Evolutionary conservation across 1,284 basidiomycete species (phyloP).

Genomic region (Puccinia novopanici): DNA sequence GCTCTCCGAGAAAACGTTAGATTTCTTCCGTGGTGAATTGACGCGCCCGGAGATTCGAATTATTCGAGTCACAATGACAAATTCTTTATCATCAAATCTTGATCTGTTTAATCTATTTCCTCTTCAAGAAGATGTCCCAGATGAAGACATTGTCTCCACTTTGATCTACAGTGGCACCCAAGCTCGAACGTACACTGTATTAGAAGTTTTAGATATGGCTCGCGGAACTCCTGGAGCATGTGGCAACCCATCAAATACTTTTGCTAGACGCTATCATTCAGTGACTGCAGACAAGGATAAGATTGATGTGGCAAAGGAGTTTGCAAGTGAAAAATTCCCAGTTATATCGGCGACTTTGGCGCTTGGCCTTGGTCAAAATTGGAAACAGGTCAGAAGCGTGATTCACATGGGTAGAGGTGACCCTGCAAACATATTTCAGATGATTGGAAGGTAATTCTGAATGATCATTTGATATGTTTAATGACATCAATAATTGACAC

Average conservation of each 20-base stretch:
- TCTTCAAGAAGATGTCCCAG: background rate
- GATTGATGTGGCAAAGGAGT: background rate
- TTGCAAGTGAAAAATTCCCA: background rate
- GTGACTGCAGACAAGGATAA: background rate
- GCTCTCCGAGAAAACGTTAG: background rate
- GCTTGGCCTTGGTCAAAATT: background rate
- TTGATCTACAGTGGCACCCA: no score
- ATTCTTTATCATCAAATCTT: background rate
- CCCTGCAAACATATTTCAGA: background rate
- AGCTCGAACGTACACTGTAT: background rate
- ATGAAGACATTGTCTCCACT: background rate
- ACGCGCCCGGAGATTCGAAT: background rate
- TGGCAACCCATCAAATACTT: background rate
- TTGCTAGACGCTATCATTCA: background rate
- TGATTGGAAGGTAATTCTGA: background rate
- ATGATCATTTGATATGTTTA: no score
- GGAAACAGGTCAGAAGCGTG: background rate
- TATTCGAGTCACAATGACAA: background rate
- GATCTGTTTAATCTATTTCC: conserved; percentile 1
- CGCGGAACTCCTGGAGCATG: background rate
- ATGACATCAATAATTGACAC: no score
- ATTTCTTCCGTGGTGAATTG: background rate
- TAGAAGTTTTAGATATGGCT: background rate
- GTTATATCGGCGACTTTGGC: background rate
- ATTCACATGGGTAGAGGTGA: background rate